Percentiles rank a stretch among this genome's conserved stretches.
phyloP scores from a whole-genome alignment of 2,329 filamentous ascomycete genomes.

The Drechslerella stenobrocha region DNA sequence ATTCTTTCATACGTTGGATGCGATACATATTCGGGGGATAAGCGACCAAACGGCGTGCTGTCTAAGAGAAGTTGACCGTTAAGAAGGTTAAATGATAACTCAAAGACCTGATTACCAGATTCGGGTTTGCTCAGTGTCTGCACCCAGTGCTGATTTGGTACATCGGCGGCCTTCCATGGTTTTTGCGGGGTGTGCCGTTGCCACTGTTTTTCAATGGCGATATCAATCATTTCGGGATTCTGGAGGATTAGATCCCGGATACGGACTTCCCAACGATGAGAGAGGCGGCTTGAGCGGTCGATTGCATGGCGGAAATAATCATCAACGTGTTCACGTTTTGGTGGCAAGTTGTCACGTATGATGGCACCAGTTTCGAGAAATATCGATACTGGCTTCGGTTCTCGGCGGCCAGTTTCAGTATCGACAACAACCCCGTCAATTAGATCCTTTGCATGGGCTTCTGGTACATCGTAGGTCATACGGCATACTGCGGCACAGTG shows the following conservation, averaged over 20 bases:
- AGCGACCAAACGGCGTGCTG: conserved; percentile 59
- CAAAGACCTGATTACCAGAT: conserved; percentile 7
- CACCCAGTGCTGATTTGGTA: conserved; percentile 55
- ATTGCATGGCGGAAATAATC: conserved; percentile 34
- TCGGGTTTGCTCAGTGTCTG: conserved; percentile 48
- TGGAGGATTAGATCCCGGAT: conserved; percentile 48
- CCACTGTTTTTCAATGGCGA: conserved; percentile 53
- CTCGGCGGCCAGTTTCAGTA: background rate
- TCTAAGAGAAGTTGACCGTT: conserved; percentile 62
- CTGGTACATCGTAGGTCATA: conserved; percentile 52
- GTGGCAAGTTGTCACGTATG: conserved; percentile 35
- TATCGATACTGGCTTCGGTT: conserved; percentile 30
- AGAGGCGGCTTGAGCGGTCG: conserved; percentile 37
- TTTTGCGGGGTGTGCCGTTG: conserved; percentile 51
- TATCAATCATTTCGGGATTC: conserved; percentile 50
- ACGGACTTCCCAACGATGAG: conserved; percentile 39
- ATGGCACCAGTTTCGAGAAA: conserved; percentile 38
- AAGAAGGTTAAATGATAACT: conserved; percentile 59
- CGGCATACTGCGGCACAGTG: conserved; percentile 49
- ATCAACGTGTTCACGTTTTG: conserved; percentile 50
- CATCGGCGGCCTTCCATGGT: conserved; percentile 51
- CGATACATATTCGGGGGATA: conserved; percentile 58
- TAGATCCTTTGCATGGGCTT: conserved; percentile 16
- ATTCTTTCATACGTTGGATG: conserved; percentile 57
- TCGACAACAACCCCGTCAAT: conserved; percentile 10